Conservation (phyloP, 1,139 yeast species). For the Saccharomyces hybrid region DNA sequence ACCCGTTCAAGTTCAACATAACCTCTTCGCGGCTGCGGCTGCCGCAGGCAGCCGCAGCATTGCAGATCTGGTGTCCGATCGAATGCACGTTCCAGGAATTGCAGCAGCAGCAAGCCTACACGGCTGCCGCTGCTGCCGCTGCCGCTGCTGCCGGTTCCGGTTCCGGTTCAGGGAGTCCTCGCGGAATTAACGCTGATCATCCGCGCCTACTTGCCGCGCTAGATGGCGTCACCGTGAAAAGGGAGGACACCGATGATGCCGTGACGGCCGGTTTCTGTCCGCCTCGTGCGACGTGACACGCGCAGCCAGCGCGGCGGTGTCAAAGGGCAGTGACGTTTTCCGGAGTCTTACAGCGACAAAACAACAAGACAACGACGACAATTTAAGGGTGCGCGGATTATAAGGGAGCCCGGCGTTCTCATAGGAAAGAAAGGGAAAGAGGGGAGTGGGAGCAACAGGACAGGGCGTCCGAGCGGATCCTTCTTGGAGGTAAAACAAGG, state of each 20-base stretch:
- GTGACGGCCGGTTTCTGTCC: not conserved
- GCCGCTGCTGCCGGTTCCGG: not conserved
- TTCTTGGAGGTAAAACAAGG: not conserved
- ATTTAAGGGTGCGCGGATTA: not conserved
- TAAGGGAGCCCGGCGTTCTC: not conserved
- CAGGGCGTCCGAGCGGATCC: not conserved
- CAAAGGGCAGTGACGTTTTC: not conserved
- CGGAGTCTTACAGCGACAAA: not conserved
- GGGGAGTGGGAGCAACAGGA: not conserved
- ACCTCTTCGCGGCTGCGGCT: constrained; percentile 1
- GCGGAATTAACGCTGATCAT: not conserved
- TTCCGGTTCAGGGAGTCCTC: not conserved
- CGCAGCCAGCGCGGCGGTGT: not conserved
- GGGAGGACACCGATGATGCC: not conserved
- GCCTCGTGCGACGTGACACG: not conserved
- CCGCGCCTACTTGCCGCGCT: not conserved
- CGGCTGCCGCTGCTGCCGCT: not conserved
- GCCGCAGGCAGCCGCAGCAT: constrained; percentile 5
- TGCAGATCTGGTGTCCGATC: constrained; percentile 21
- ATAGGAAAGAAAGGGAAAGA: not conserved
- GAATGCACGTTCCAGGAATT: constrained; percentile 23
- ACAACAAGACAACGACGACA: not conserved
- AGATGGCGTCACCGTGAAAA: not conserved
- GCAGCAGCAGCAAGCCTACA: not conserved
- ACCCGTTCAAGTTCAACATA: constrained; percentile 8